These are phyloP conservation scores for Chaetomiaceae sp. DNA, from an alignment of 2,329 filamentous ascomycete species.

Conservation along the genomic window DNA sequence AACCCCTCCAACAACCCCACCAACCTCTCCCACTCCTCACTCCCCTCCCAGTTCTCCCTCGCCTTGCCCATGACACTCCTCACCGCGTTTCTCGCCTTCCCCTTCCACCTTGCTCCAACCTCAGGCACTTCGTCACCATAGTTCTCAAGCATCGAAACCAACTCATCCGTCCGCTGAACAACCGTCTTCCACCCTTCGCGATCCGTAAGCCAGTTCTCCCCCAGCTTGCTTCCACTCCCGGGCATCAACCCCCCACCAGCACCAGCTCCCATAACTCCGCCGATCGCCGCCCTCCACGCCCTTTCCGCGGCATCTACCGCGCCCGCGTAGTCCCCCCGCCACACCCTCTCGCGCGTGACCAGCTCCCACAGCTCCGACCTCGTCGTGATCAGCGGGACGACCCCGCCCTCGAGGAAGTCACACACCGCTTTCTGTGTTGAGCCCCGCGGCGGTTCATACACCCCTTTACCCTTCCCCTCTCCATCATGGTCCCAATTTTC, in stretches of 20 bases:
- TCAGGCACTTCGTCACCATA: constrained; percentile 61
- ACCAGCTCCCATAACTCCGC: constrained; percentile 34
- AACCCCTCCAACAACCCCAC: constrained; percentile 50
- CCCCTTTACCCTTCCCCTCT: constrained; percentile 29
- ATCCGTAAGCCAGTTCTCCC: constrained; percentile 54
- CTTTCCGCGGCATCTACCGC: constrained; percentile 84
- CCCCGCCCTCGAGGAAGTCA: constrained; percentile 66
- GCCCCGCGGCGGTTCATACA: constrained; percentile 49
- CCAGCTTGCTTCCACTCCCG: constrained; percentile 36
- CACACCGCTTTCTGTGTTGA: constrained; percentile 60
- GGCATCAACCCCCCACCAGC: constrained; percentile 26
- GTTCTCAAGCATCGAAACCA: constrained; percentile 80
- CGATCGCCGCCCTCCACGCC: constrained; percentile 72
- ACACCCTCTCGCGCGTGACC: constrained; percentile 66
- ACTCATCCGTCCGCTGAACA: constrained; percentile 71
- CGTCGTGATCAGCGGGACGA: constrained; percentile 80
- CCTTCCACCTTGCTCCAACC: constrained; percentile 78
- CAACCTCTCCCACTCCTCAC: constrained; percentile 60
- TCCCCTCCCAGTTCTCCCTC: constrained; percentile 78
- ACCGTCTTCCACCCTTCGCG: constrained; percentile 65
- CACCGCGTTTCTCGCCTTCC: constrained; percentile 81
- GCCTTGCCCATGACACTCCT: constrained; percentile 78
- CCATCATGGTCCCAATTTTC: too few relatives aligned
- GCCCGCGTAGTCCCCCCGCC: constrained; percentile 63
- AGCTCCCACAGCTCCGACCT: constrained; percentile 74